Percentiles rank a stretch among this genome's conserved stretches.
phyloP scores from a whole-genome alignment of 2,329 filamentous ascomycete genomes.

The Botryotinia globosa region DNA sequence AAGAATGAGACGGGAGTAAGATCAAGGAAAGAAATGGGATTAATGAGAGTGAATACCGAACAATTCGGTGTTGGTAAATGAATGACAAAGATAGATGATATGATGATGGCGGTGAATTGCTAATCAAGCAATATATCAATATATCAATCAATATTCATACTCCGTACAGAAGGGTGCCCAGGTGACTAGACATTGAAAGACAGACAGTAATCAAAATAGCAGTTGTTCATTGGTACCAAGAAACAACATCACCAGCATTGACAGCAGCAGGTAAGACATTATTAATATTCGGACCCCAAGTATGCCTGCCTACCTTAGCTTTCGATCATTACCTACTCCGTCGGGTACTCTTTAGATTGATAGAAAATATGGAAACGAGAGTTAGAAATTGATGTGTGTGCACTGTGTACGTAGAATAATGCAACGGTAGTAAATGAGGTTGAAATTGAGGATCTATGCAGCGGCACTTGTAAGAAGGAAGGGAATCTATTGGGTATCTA shows the following conservation, averaged over 20 bases:
- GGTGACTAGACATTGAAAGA: neutral
- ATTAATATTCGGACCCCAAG: conserved; percentile 4
- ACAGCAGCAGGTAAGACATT: conserved; percentile 5
- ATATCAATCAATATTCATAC: neutral
- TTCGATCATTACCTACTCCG: no score
- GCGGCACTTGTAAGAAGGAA: neutral
- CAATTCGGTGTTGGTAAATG: neutral
- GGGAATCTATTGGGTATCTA: conserved; percentile 4
- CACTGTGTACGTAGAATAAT: no score
- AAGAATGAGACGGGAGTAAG: neutral
- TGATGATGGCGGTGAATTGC: conserved; percentile 14
- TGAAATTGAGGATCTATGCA: conserved; percentile 13
- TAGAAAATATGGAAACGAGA: neutral
- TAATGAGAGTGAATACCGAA: conserved; percentile 12
- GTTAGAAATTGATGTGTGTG: neutral
- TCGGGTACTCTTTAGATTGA: no score
- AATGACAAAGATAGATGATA: conserved; percentile 7
- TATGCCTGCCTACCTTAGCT: neutral
- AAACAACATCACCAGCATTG: neutral
- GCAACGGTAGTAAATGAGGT: conserved; percentile 13
- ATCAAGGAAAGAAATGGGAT: neutral
- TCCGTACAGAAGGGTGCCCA: neutral
- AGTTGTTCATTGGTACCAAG: conserved; percentile 13
- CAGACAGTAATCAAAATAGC: neutral
- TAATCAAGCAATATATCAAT: conserved; percentile 6